Percentiles rank a stretch among this genome's conserved stretches.
These are phyloP conservation scores for Irpex sp. DNA, from an alignment of 1,284 basidiomycete genomes.

Conservation along the genomic window DNA sequence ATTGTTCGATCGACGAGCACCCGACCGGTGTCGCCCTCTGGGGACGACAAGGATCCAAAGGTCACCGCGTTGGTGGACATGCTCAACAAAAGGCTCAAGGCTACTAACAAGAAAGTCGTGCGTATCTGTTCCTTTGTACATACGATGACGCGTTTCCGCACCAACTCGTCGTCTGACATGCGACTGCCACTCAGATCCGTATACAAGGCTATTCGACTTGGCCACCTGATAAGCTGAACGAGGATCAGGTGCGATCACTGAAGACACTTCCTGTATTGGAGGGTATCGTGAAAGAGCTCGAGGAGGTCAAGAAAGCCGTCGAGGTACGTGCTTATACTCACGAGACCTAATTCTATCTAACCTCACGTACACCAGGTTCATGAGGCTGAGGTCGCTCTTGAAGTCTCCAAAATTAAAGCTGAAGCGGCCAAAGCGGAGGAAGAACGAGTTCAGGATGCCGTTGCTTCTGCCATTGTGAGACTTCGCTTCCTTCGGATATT, in stretches of 20 bases:
- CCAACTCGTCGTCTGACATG: constrained; percentile 5
- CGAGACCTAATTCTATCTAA: background rate
- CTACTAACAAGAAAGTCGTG: constrained; percentile 81
- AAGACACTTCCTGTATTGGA: constrained; percentile 73
- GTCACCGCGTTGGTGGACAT: constrained; percentile 72
- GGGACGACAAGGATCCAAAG: constrained; percentile 44
- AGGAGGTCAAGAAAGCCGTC: constrained; percentile 75
- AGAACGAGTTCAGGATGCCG: constrained; percentile 48
- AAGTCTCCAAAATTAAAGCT: constrained; percentile 47
- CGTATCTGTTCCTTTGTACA: constrained; percentile 26
- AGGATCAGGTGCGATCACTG: constrained; percentile 75
- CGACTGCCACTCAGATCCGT: constrained; percentile 48
- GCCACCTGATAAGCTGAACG: constrained; percentile 71
- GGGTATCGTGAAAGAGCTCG: constrained; percentile 73
- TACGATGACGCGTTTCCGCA: background rate
- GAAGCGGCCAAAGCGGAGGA: constrained; percentile 54
- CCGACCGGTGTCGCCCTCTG: constrained; percentile 32
- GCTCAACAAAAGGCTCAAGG: constrained; percentile 71
- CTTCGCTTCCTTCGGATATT: background rate
- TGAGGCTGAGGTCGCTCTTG: constrained; percentile 60
- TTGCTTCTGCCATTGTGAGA: constrained; percentile 59
- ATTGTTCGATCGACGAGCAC: constrained; percentile 37
- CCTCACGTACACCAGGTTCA: constrained; percentile 40
- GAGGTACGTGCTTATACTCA: constrained; percentile 50
- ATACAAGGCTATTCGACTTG: constrained; percentile 66